Conservation (phyloP, 495 filamentous ascomycete genomes). For the Trichoderma erinaceum region DNA sequence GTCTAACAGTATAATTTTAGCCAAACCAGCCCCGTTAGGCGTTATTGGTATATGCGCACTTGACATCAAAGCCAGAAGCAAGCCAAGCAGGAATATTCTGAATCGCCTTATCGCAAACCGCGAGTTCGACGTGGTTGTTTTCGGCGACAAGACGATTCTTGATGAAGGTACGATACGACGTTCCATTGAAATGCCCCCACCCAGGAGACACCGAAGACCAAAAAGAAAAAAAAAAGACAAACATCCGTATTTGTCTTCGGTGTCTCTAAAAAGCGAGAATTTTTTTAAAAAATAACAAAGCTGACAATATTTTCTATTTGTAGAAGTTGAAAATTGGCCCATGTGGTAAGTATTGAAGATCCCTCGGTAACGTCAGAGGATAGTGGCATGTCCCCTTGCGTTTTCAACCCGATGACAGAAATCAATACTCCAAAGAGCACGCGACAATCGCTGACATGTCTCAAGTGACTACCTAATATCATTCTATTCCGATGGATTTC, state of each 20-base stretch:
- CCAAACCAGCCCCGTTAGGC: constrained; percentile 45
- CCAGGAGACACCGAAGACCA: background rate
- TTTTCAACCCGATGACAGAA: background rate
- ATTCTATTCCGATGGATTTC: constrained; percentile 97
- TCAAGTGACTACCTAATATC: constrained; percentile 85
- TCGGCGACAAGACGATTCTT: constrained; percentile 96
- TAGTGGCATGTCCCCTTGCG: background rate
- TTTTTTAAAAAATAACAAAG: background rate
- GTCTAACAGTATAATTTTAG: background rate
- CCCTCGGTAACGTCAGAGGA: constrained; percentile 12
- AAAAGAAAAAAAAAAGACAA: background rate
- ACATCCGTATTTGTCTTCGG: too few species aligned
- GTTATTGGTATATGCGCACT: constrained; percentile 90
- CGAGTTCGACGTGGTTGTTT: constrained; percentile 93
- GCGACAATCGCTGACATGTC: constrained; percentile 16
- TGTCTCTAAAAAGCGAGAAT: background rate
- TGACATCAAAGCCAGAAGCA: constrained; percentile 92
- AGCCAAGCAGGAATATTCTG: constrained; percentile 90
- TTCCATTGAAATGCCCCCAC: background rate
- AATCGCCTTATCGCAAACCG: constrained; percentile 83
- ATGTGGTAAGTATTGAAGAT: constrained; percentile 41
- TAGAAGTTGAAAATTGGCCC: constrained; percentile 67
- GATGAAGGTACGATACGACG: constrained; percentile 62
- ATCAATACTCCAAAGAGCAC: background rate
- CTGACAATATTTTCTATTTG: constrained; percentile 11